Evolutionary conservation across 805 yeast species (phyloP).

Genomic region (Barnettozyma wickerhamii): DNA sequence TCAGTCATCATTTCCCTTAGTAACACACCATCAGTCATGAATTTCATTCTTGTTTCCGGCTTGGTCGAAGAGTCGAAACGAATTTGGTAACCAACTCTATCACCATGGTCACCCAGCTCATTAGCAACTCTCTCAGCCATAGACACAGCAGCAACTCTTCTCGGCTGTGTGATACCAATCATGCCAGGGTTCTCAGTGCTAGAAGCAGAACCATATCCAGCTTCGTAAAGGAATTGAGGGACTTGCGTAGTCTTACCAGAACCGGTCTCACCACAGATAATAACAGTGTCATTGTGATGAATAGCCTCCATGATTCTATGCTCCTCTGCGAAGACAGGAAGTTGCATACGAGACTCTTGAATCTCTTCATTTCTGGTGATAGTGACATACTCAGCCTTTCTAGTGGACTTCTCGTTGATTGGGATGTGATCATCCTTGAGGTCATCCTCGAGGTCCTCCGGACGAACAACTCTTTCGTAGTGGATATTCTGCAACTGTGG

Average conservation of each 20-base stretch:
- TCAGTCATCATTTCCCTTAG: conserved; percentile 91
- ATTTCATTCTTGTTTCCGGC: conserved; percentile 67
- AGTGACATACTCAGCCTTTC: conserved; percentile 65
- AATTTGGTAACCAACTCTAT: conserved; percentile 74
- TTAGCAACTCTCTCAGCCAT: conserved; percentile 79
- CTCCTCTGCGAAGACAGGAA: conserved; percentile 91
- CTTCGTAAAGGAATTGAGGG: conserved; percentile 91
- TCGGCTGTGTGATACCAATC: conserved; percentile 95
- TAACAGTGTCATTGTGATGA: conserved; percentile 84
- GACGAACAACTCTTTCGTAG: conserved; percentile 53
- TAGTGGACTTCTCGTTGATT: conserved; percentile 40
- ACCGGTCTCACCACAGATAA: conserved; percentile 97
- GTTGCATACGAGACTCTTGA: conserved; percentile 59
- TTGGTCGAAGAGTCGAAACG: conserved; percentile 70
- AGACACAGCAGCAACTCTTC: conserved; percentile 91
- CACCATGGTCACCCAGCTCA: conserved; percentile 71
- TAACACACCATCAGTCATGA: conserved; percentile 94
- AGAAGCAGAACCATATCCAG: conserved; percentile 72
- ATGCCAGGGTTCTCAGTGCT: conserved; percentile 74
- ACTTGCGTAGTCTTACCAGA: conserved; percentile 98
- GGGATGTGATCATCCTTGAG: conserved; percentile 63
- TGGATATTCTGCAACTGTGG: conserved; percentile 30
- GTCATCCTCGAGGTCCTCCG: conserved; percentile 70
- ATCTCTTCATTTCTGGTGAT: conserved; percentile 64
- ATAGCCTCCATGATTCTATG: conserved; percentile 94